phyloP scores from a whole-genome alignment of 345 rosid genomes.

The Abelmoschus esculentus region DNA sequence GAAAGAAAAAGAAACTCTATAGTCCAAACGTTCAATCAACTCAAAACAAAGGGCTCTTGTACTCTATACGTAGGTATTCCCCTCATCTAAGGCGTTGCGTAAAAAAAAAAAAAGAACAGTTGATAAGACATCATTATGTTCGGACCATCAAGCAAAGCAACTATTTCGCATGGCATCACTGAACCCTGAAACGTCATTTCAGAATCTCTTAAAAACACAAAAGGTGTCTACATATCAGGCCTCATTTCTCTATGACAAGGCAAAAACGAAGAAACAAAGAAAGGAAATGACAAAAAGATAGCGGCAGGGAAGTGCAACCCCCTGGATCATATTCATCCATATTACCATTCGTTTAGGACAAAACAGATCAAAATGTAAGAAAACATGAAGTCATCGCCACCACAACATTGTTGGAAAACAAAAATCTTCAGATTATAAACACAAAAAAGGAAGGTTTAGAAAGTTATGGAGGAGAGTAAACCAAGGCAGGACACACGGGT shows the following conservation, averaged over 20 bases:
- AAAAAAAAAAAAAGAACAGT: constrained; percentile 15
- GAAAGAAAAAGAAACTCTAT: not conserved
- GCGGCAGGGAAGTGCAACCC: constrained; percentile 6
- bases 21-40: constrained; percentile 5
- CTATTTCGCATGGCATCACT: constrained; percentile 34
- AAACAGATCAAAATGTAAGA: not conserved
- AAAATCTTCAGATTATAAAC: not conserved
- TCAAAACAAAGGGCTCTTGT: not conserved
- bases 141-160: constrained; percentile 5
- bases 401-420: not conserved
- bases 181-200: constrained; percentile 58
- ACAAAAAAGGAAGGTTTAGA: not conserved
- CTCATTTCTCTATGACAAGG: constrained; percentile 39
- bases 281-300: not conserved
- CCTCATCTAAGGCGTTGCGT: constrained; percentile 14
- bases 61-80: constrained; percentile 22
- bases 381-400: not conserved
- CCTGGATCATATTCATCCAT: too few species aligned
- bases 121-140: constrained; percentile 6
- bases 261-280: not conserved
- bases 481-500: constrained; percentile 12
- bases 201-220: constrained; percentile 39
- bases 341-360: not conserved
- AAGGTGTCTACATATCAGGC: constrained; percentile 30
- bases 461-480: not conserved